Conservation (phyloP, 768 basidiomycete species). For the Calvatia gigantea region DNA sequence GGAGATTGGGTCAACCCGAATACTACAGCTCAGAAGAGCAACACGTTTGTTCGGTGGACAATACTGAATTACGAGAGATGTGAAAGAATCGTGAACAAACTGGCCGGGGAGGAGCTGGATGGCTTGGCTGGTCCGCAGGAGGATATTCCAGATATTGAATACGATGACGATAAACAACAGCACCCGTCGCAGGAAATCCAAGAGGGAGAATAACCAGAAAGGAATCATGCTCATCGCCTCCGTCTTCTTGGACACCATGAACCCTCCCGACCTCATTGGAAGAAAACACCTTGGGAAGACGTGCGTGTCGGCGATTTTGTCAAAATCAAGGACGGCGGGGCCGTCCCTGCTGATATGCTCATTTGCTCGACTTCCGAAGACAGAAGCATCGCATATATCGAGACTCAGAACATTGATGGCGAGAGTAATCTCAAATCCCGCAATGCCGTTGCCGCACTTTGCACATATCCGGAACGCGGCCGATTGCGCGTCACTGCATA, state of each 20-base stretch:
- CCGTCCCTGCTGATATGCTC: slow-evolving; percentile 84
- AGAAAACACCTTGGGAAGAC: slow-evolving; percentile 78
- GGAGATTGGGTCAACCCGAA: slow-evolving; percentile 72
- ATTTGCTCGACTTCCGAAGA: slow-evolving; percentile 91
- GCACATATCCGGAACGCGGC: slow-evolving; percentile 66
- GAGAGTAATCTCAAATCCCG: slow-evolving; percentile 98
- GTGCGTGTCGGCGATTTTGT: slow-evolving; percentile 89
- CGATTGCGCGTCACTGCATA: slow-evolving; percentile 50
- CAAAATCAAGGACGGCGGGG: slow-evolving; percentile 82
- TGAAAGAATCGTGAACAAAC: slow-evolving; percentile 27
- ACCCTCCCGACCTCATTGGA: slow-evolving; percentile 56
- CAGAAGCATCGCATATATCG: slow-evolving; percentile 88
- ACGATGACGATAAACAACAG: slow-evolving; percentile 20
- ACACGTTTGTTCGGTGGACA: slow-evolving; percentile 77
- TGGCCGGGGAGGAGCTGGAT: slow-evolving; percentile 22
- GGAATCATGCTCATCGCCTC: slow-evolving; percentile 1
- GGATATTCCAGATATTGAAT: slow-evolving; percentile 21
- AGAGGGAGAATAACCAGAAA: slow-evolving; percentile 4
- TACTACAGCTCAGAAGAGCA: slow-evolving; percentile 61
- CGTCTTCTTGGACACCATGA: slow-evolving; percentile 17
- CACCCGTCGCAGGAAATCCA: background rate
- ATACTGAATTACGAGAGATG: slow-evolving; percentile 31
- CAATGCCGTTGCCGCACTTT: slow-evolving; percentile 70
- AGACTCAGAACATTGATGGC: slow-evolving; percentile 96
- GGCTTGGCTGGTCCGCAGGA: slow-evolving; percentile 18